Evolutionary conservation across 768 basidiomycete species (phyloP).

Genomic region (Boletus subparvulus): DNA sequence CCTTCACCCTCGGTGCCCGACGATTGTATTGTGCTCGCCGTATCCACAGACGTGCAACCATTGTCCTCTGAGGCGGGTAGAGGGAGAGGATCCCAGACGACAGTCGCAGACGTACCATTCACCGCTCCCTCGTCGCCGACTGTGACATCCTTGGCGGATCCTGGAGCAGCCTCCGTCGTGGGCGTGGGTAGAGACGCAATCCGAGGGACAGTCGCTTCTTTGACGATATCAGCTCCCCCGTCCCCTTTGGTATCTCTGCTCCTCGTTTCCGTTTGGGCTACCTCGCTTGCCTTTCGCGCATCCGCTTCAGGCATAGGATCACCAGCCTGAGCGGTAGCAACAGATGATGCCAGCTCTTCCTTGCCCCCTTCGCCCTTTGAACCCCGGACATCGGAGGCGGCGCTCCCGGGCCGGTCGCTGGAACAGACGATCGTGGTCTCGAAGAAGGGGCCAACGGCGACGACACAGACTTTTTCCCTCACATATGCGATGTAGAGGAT

Average conservation of each 20-base stretch:
- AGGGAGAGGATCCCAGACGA: background rate
- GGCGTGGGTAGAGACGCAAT: background rate
- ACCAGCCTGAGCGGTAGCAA: no score
- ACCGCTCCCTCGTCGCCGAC: background rate
- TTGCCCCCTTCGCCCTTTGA: no score
- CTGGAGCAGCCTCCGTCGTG: background rate
- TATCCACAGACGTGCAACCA: conserved; percentile 15
- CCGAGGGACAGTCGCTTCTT: background rate
- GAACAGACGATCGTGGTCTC: conserved; percentile 38
- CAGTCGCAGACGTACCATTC: background rate
- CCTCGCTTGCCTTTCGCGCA: no score
- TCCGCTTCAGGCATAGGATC: no score
- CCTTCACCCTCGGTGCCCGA: conserved; percentile 35
- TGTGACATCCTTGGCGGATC: background rate
- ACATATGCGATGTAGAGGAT: conserved; percentile 2
- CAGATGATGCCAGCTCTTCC: no score
- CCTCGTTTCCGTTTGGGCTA: no score
- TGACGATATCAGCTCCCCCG: background rate
- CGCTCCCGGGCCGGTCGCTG: no score
- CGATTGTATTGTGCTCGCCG: conserved; percentile 24
- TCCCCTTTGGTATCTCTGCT: background rate
- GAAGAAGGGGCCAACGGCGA: conserved; percentile 36
- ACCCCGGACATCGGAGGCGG: no score
- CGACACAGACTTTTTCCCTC: conserved; percentile 16
- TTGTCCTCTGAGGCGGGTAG: background rate